Conservation (phyloP, 78 protist species). For the Cavenderia fasciculata region DNA sequence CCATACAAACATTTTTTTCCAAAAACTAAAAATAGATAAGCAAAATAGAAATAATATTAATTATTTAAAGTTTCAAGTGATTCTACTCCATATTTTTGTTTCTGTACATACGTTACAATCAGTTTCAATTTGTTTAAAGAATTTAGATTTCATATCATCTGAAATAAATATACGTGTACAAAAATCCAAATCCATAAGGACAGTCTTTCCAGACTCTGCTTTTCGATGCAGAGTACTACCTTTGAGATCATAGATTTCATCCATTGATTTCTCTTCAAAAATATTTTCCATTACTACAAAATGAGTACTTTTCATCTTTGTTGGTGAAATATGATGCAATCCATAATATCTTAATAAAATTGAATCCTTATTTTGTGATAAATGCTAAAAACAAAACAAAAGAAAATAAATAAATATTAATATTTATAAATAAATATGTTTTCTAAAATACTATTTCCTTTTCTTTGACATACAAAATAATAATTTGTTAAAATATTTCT, state of each 20-base stretch:
- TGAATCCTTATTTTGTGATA: conserved; percentile 58
- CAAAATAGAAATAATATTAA: neutral
- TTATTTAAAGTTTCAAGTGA: neutral
- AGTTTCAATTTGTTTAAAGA: conserved; percentile 61
- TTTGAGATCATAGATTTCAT: conserved; percentile 66
- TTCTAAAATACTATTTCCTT: too few species aligned
- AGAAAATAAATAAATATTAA: neutral
- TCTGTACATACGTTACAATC: conserved; percentile 57
- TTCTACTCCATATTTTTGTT: neutral
- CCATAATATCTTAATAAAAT: conserved; percentile 50
- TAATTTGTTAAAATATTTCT: conserved; percentile 33
- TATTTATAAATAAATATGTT: neutral
- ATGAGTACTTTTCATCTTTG: conserved; percentile 55
- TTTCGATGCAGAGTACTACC: conserved; percentile 59
- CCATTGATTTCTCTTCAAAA: conserved; percentile 21
- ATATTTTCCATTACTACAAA: conserved; percentile 72
- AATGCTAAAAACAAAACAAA: conserved; percentile 2
- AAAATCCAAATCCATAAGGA: conserved; percentile 69
- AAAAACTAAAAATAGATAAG: conserved; percentile 35
- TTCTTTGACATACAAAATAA: conserved; percentile 20
- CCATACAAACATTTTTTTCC: conserved; percentile 56
- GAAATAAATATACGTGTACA: conserved; percentile 40
- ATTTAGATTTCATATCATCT: conserved; percentile 31
- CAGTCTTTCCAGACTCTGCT: conserved; percentile 35
- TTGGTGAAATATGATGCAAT: conserved; percentile 66